Conservation (phyloP, 2,329 filamentous ascomycete genomes). For the Dactylellina sp. region DNA sequence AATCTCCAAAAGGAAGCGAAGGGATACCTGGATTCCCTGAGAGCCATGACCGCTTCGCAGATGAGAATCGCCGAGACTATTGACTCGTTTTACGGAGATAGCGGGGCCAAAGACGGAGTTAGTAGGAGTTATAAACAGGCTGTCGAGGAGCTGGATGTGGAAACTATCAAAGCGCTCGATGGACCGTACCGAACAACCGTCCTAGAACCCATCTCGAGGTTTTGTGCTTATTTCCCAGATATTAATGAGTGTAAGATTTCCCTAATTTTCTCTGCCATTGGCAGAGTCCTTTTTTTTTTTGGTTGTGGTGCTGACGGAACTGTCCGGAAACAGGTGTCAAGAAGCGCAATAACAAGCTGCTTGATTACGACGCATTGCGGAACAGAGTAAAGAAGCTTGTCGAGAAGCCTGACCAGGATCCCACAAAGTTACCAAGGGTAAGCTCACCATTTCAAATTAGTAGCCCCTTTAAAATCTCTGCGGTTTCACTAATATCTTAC, state of each 20-base stretch:
- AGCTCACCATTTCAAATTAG: background rate
- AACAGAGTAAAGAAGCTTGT: constrained; percentile 96
- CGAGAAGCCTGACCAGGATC: constrained; percentile 99
- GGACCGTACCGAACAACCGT: constrained; percentile 96
- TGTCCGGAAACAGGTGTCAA: constrained; percentile 76
- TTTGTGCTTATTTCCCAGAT: constrained; percentile 98
- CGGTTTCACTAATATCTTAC: background rate
- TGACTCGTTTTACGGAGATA: constrained; percentile 98
- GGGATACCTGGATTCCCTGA: constrained; percentile 93
- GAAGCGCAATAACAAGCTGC: constrained; percentile 97
- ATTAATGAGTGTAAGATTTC: constrained; percentile 87
- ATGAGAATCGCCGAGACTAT: constrained; percentile 99
- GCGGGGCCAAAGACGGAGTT: constrained; percentile 92
- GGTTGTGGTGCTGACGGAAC: constrained; percentile 4
- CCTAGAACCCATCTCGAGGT: constrained; percentile 91
- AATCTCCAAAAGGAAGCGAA: constrained; percentile 97
- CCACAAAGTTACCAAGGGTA: constrained; percentile 86
- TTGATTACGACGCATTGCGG: constrained; percentile 96
- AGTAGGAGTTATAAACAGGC: constrained; percentile 98
- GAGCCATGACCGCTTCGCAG: constrained; percentile 98
- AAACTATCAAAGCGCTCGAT: constrained; percentile 98
- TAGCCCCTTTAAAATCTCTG: background rate
- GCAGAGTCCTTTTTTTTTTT: background rate
- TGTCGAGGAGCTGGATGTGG: constrained; percentile 95
- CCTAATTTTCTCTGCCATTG: background rate